phyloP scores from a whole-genome alignment of 148 eudicot genomes.

The Beta vulgaris region DNA sequence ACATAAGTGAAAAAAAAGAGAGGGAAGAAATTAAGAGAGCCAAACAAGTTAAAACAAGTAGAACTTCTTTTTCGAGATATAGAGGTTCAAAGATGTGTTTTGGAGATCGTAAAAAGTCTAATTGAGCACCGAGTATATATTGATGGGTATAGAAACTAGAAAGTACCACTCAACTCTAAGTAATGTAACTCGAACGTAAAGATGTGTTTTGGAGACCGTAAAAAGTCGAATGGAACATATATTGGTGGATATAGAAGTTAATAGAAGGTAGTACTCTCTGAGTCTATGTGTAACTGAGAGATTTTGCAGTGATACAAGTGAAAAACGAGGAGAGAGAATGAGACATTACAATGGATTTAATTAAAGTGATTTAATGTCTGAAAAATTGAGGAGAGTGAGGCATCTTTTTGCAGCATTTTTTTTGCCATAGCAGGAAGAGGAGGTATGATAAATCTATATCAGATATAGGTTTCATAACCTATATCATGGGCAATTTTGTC shows the following conservation, averaged over 20 bases:
- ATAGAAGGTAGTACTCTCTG: no score
- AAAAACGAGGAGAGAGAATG: slow-evolving; percentile 4
- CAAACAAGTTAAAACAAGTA: not conserved
- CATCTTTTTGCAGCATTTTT: slow-evolving; percentile 12
- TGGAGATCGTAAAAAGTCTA: not conserved
- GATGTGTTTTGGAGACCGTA: no score
- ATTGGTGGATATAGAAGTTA: no score
- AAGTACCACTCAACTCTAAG: no score
- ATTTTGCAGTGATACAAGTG: no score
- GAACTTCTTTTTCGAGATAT: not conserved
- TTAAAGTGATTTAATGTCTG: slow-evolving; percentile 7
- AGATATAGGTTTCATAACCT: no score
- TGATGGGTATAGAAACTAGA: no score
- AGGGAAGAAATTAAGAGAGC: not conserved
- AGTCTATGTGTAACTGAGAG: no score
- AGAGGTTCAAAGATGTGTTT: not conserved
- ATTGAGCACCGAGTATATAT: not conserved
- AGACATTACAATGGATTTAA: not conserved
- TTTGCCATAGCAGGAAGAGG: not conserved
- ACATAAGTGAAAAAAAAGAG: not conserved
- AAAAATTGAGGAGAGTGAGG: not conserved
- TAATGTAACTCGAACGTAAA: no score
- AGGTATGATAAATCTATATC: no score
- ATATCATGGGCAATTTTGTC: no score
- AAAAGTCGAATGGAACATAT: no score